phyloP scores from a whole-genome alignment of 345 rosid species.

The Acer negundo region DNA sequence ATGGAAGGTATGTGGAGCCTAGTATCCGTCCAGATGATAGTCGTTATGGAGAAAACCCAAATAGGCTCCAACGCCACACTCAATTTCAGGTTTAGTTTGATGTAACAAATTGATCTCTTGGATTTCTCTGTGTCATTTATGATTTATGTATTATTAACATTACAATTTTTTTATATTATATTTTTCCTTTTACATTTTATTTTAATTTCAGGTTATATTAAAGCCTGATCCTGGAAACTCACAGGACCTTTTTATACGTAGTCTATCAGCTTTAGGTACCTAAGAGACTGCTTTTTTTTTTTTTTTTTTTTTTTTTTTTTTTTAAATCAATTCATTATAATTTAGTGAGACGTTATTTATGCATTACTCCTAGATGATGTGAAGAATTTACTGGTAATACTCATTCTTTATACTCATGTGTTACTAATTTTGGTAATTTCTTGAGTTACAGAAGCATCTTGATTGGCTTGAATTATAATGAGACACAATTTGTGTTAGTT shows the following conservation, averaged over 20 bases:
- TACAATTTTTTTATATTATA: not conserved
- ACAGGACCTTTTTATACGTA: conserved; percentile 84
- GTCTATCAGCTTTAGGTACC: conserved; percentile 91
- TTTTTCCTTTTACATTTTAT: not conserved
- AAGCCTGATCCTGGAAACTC: conserved; percentile 99
- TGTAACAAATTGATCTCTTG: not conserved
- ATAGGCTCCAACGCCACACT: conserved; percentile 95
- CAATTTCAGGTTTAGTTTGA: conserved; percentile 73
- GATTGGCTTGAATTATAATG: not conserved
- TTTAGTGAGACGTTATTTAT: not conserved
- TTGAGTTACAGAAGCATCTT: not conserved
- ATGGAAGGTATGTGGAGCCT: conserved; percentile 77
- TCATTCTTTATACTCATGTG: not conserved
- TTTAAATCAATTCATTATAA: not conserved
- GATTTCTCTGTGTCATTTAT: not conserved
- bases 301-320: not conserved
- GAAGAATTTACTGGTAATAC: conserved; percentile 1
- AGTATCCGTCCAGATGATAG: conserved; percentile 97
- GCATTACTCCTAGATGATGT: not conserved
- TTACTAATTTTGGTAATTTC: not conserved
- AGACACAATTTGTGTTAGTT: too few relatives aligned
- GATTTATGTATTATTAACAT: not conserved
- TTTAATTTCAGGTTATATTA: conserved; percentile 69
- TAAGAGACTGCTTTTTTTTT: conserved; percentile 7
- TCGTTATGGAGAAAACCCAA: conserved; percentile 96